phyloP scores from a whole-genome alignment of 345 rosid species.

The Gossypium thurberi region DNA sequence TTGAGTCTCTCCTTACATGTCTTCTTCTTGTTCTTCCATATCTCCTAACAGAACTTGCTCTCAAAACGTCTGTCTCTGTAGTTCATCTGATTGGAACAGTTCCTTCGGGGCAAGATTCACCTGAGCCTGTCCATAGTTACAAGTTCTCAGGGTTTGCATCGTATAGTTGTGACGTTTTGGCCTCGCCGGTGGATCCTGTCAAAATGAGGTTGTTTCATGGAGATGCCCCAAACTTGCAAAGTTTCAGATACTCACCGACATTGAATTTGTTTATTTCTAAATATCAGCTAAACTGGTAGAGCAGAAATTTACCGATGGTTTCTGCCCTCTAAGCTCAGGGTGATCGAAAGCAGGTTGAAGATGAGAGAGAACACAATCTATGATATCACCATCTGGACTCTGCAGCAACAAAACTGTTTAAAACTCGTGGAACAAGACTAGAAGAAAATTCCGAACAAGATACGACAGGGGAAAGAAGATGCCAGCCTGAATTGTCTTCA shows the following conservation, averaged over 20 bases:
- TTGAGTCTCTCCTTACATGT: constrained; percentile 70
- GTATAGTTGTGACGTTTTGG: constrained; percentile 43
- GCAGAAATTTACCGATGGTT: constrained; percentile 45
- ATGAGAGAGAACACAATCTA: constrained; percentile 79
- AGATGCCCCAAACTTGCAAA: not conserved
- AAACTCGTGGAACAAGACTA: too few relatives aligned
- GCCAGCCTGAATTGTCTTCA: constrained; percentile 87
- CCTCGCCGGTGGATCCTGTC: constrained; percentile 64
- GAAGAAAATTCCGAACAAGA: too few relatives aligned
- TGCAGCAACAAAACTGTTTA: constrained; percentile 16
- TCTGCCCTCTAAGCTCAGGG: constrained; percentile 67
- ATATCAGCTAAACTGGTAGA: not conserved
- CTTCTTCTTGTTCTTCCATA: constrained; percentile 68
- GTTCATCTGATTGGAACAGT: constrained; percentile 84
- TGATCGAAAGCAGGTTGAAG: constrained; percentile 96
- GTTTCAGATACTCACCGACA: not conserved
- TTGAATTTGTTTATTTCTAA: not conserved
- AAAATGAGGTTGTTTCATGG: not conserved
- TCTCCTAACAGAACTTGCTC: constrained; percentile 58
- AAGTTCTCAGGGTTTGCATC: constrained; percentile 30
- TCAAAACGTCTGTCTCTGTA: constrained; percentile 54
- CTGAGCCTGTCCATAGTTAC: constrained; percentile 71
- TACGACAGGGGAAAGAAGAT: not conserved
- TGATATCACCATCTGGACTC: constrained; percentile 92
- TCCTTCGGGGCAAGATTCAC: constrained; percentile 80